Percentiles rank a stretch among this genome's conserved stretches.
These are phyloP conservation scores for Coemansia sp. DNA, from an alignment of 192 early-diverging fungal genomes.

Conservation along the genomic window DNA sequence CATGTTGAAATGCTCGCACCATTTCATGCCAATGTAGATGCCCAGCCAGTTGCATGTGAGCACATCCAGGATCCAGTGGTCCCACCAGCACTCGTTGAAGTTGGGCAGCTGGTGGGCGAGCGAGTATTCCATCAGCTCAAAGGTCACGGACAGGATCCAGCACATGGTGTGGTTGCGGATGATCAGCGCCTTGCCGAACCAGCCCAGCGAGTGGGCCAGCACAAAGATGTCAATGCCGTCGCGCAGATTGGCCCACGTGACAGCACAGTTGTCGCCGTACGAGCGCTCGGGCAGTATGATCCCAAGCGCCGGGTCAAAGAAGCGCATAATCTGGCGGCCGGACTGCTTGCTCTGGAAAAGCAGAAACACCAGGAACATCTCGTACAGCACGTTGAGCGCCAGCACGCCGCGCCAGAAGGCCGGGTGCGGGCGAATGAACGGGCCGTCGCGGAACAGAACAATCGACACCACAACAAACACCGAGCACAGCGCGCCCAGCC, in stretches of 20 bases:
- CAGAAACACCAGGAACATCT: slow-evolving; percentile 85
- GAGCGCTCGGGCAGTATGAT: slow-evolving; percentile 83
- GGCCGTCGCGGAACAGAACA: slow-evolving; percentile 90
- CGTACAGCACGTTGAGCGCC: slow-evolving; percentile 81
- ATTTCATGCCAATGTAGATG: slow-evolving; percentile 93
- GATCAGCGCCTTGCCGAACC: slow-evolving; percentile 92
- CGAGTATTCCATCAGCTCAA: slow-evolving; percentile 95
- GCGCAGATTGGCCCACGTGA: slow-evolving; percentile 73
- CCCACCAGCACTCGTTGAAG: slow-evolving; percentile 99
- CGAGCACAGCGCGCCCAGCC: slow-evolving; percentile 43
- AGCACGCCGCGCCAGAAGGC: slow-evolving; percentile 91
- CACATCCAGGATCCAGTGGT: slow-evolving; percentile 97
- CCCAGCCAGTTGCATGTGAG: slow-evolving; percentile 92
- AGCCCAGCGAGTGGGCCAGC: slow-evolving; percentile 87
- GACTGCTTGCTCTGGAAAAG: slow-evolving; percentile 93
- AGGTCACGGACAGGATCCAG: slow-evolving; percentile 93
- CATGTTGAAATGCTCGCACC: slow-evolving; percentile 94
- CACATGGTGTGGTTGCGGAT: slow-evolving; percentile 93
- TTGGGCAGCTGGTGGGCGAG: slow-evolving; percentile 94
- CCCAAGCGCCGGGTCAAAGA: slow-evolving; percentile 79
- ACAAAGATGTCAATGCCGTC: slow-evolving; percentile 93
- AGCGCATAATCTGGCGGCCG: slow-evolving; percentile 74
- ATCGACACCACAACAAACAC: slow-evolving; percentile 81
- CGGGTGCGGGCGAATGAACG: slow-evolving; percentile 90
- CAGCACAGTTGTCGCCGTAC: slow-evolving; percentile 86